Base-by-base conservation (phyloP, 2,329 filamentous ascomycete genomes). In the Emericellopsis cladophorae region DNA sequence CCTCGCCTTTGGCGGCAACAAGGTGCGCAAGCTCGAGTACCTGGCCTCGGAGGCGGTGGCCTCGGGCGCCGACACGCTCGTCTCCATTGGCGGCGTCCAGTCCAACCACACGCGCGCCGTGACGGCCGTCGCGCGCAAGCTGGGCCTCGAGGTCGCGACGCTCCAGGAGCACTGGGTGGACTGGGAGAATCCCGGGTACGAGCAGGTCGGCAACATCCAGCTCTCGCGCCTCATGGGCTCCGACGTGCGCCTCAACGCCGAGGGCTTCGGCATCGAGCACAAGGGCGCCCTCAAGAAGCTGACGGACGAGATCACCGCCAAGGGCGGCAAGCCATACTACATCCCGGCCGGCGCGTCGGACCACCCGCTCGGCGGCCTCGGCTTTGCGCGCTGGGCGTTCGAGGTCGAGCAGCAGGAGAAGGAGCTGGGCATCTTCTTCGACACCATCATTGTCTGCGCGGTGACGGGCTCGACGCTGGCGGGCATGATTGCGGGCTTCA, bases 401-500 rank as follows among this genome's bases (percentile, higher is more conserved):
- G 81, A 85, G 56, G 75, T 86, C 0, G 65, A 65, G 37, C 62
- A 66, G 45, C 80, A 85, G 57, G 81, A 85, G 58, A 60, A 62
- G 45, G 64, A 70, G 46, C 47, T 75, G 22, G 77, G 75, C 1
- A 51, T 82, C 10, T 80, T 80, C 55, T 85, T 83, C 55, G 77
- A 82, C 50, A 78, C 72, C 1, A 52, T 85, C 7, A 59, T 85
- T 41, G 81, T 83, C 8, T 84, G 80, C 54, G 78, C 76, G 15
- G 81, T 84, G 2, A 84, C 81, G 1, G 82, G 81, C 4, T 78
- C 72, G 6, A 85, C 81, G 1, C 69, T 83, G 54, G 81, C 75
- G 1, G 82, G 82, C 8, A 81, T 86, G 67, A 67, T 86, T 8
- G 81, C 80, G 0, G 82, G 82, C 0, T 84, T 84, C 57, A 83